Evolutionary conservation across 2,329 filamentous ascomycete species (phyloP).

Genomic region (Aspergillus carbonarius): DNA sequence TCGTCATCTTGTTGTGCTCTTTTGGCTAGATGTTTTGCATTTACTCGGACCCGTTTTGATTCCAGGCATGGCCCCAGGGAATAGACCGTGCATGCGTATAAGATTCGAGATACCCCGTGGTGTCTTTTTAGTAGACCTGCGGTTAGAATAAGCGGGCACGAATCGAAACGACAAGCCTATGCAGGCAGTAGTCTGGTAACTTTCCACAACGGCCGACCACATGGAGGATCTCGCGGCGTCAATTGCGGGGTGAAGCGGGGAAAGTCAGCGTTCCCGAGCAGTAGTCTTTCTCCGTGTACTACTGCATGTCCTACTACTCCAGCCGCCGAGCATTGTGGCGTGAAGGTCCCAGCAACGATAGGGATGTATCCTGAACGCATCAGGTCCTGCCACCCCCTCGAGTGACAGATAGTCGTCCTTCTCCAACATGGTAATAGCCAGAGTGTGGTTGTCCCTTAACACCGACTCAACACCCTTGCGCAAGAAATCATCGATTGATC

Average conservation of each 20-base stretch:
- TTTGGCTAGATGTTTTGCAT: constrained; percentile 12
- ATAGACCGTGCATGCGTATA: not conserved
- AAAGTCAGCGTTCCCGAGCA: too few relatives aligned
- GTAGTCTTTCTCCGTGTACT: too few relatives aligned
- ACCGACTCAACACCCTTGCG: too few relatives aligned
- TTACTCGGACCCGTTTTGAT: not conserved
- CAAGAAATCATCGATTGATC: too few relatives aligned
- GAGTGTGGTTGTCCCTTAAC: not conserved
- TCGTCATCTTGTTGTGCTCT: constrained; percentile 12
- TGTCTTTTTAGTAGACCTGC: not conserved
- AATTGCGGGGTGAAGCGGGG: not conserved
- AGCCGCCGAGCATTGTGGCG: not conserved
- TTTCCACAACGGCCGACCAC: not conserved
- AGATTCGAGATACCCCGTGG: not conserved
- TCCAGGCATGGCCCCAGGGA: constrained; percentile 1
- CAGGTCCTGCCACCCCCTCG: not conserved
- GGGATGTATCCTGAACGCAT: too few relatives aligned
- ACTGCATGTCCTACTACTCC: not conserved
- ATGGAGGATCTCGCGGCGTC: not conserved
- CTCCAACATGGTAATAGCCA: too few relatives aligned
- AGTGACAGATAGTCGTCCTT: too few relatives aligned
- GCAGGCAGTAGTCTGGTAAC: not conserved
- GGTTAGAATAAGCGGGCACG: not conserved
- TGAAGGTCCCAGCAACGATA: not conserved
- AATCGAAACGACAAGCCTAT: not conserved